phyloP scores from a whole-genome alignment of 140 eudicot species.

The Cichorium intybus region DNA sequence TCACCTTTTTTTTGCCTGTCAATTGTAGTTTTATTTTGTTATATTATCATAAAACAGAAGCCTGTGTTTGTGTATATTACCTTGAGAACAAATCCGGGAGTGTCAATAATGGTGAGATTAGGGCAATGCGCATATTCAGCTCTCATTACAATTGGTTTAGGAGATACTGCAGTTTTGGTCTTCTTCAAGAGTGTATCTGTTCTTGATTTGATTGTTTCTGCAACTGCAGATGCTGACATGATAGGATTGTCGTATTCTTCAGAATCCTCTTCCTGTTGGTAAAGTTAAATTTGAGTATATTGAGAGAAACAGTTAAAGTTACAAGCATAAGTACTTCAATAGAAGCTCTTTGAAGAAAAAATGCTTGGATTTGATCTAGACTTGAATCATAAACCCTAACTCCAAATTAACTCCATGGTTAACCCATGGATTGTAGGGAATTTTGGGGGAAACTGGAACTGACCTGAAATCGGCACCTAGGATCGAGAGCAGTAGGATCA shows the following conservation, averaged over 20 bases:
- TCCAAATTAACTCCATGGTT: neutral
- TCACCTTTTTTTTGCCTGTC: conserved; percentile 95
- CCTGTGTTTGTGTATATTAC: conserved; percentile 35
- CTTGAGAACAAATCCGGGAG: conserved; percentile 97
- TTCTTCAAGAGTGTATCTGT: conserved; percentile 69
- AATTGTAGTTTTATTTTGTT: neutral
- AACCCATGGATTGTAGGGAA: neutral
- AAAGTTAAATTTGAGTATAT: conserved; percentile 12
- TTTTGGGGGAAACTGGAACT: neutral
- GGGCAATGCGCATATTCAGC: conserved; percentile 98
- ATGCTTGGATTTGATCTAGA: neutral
- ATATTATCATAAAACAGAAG: too few species aligned
- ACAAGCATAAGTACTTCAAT: neutral
- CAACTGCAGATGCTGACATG: conserved; percentile 56
- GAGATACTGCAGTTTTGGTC: conserved; percentile 76
- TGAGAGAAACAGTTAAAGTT: neutral
- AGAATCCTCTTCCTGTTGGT: conserved; percentile 82
- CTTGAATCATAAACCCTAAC: conserved; percentile 14
- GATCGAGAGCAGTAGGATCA: conserved; percentile 65
- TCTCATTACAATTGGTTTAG: conserved; percentile 91
- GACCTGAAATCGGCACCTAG: conserved; percentile 72
- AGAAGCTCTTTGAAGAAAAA: neutral
- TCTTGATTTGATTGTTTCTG: conserved; percentile 77
- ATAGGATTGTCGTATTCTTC: conserved; percentile 86
- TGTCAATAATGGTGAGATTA: conserved; percentile 89